A percentile compares a stretch with the other conserved stretches of the same genome.
phyloP scores from a whole-genome alignment of 768 basidiomycete species.

The Rhizopogon roseolus region DNA sequence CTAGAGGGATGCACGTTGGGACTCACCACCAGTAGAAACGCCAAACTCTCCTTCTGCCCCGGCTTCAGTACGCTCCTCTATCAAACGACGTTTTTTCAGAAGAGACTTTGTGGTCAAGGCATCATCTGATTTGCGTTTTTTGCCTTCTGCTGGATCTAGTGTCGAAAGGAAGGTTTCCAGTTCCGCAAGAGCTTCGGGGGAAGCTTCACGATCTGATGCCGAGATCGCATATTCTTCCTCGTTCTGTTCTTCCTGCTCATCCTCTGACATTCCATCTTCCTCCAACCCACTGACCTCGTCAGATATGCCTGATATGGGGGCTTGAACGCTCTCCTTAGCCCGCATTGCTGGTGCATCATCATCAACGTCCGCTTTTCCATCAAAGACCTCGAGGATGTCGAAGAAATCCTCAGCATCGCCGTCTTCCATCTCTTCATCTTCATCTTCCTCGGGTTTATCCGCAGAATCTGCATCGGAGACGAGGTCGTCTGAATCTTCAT shows the following conservation, averaged over 20 bases:
- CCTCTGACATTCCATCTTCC: conserved; percentile 31
- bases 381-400: conserved; percentile 61
- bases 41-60: conserved; percentile 82
- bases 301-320: background rate
- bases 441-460: conserved; percentile 25
- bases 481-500: conserved; percentile 47
- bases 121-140: conserved; percentile 48
- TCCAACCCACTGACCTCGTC: conserved; percentile 24
- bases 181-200: conserved; percentile 58
- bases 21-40: conserved; percentile 41
- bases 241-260: conserved; percentile 27
- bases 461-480: conserved; percentile 15
- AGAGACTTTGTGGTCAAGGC: conserved; percentile 12
- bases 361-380: conserved; percentile 47
- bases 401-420: conserved; percentile 52
- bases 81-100: conserved; percentile 48
- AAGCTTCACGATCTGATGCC: conserved; percentile 43
- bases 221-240: conserved; percentile 33
- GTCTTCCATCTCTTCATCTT: conserved; percentile 41
- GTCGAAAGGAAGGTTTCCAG: conserved; percentile 69
- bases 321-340: background rate
- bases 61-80: conserved; percentile 72
- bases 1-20: background rate
- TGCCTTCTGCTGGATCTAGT: conserved; percentile 49
- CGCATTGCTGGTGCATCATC: background rate